These are phyloP conservation scores for Yamadazyma trypodendri DNA, from an alignment of 1,139 yeast species.

Conservation along the genomic window DNA sequence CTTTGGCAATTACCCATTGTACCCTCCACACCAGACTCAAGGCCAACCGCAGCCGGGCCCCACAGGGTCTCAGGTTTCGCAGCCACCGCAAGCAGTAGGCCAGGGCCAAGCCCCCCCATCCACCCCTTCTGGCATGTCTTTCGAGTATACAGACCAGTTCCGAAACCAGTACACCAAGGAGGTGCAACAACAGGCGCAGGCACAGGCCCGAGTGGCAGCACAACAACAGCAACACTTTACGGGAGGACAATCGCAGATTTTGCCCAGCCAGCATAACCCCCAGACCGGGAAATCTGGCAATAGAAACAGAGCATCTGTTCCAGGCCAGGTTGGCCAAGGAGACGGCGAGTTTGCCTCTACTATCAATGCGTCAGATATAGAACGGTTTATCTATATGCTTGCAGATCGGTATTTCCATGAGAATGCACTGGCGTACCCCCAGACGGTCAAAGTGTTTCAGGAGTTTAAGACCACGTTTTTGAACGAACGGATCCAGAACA, in stretches of 20 bases:
- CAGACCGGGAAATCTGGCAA: neutral
- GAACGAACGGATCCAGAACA: slow-evolving; percentile 45
- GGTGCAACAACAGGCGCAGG: slow-evolving; percentile 18
- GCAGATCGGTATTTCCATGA: slow-evolving; percentile 50
- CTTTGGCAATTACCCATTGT: slow-evolving; percentile 11
- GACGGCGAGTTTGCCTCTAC: slow-evolving; percentile 10
- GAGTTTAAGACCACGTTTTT: slow-evolving; percentile 50
- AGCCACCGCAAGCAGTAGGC: slow-evolving; percentile 2
- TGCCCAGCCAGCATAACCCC: neutral
- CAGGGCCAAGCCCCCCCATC: slow-evolving; percentile 2
- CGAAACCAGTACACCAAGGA: slow-evolving; percentile 29
- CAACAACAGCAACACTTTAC: slow-evolving; percentile 7
- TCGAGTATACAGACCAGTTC: slow-evolving; percentile 28
- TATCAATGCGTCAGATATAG: slow-evolving; percentile 45
- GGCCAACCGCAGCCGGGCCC: too few species aligned
- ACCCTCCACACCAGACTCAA: slow-evolving; percentile 10
- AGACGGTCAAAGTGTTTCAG: slow-evolving; percentile 49
- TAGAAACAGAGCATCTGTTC: neutral
- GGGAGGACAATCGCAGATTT: neutral
- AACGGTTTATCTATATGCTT: slow-evolving; percentile 46
- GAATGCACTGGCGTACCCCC: slow-evolving; percentile 46
- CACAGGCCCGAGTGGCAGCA: slow-evolving; percentile 11
- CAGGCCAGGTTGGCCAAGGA: slow-evolving; percentile 1
- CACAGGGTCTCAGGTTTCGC: too few species aligned
- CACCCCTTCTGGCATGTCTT: slow-evolving; percentile 6